A percentile compares a stretch with the other conserved stretches of the same genome.
Conservation (phyloP, 169 alveolate species). For the Eimeria maxima region DNA sequence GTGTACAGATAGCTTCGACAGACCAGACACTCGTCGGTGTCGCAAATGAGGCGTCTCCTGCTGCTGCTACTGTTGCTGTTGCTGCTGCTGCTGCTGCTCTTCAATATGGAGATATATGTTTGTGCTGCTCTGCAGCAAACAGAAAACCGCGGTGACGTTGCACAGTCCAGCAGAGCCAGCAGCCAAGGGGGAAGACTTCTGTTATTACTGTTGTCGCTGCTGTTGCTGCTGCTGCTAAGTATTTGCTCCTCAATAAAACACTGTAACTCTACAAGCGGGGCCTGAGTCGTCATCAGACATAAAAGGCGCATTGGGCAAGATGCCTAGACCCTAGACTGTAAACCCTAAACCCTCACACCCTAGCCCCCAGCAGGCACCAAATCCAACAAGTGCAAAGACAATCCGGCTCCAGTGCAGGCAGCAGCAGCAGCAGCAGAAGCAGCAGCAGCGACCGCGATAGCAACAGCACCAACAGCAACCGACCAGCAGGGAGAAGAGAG, state of each 20-base stretch:
- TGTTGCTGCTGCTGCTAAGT: neutral
- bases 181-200: constrained; percentile 66
- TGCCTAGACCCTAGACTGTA: constrained; percentile 15
- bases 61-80: constrained; percentile 61
- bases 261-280: constrained; percentile 38
- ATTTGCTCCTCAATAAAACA: constrained; percentile 4
- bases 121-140: constrained; percentile 71
- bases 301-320: neutral
- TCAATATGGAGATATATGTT: constrained; percentile 3
- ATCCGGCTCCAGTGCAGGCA: no score
- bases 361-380: neutral
- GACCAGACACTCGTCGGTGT: constrained; percentile 37
- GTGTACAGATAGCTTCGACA: neutral
- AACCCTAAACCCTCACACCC: constrained; percentile 6
- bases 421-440: no score
- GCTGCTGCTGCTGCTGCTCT: constrained; percentile 34
- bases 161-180: constrained; percentile 64
- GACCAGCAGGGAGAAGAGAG: no score
- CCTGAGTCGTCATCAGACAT: neutral
- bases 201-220: constrained; percentile 41
- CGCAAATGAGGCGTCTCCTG: constrained; percentile 36
- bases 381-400: neutral
- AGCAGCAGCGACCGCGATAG: no score
- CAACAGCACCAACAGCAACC: no score
- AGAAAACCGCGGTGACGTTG: constrained; percentile 18